A percentile compares a stretch with the other conserved stretches of the same genome.
phyloP scores from a whole-genome alignment of 345 rosid species.

The Heritiera littoralis region DNA sequence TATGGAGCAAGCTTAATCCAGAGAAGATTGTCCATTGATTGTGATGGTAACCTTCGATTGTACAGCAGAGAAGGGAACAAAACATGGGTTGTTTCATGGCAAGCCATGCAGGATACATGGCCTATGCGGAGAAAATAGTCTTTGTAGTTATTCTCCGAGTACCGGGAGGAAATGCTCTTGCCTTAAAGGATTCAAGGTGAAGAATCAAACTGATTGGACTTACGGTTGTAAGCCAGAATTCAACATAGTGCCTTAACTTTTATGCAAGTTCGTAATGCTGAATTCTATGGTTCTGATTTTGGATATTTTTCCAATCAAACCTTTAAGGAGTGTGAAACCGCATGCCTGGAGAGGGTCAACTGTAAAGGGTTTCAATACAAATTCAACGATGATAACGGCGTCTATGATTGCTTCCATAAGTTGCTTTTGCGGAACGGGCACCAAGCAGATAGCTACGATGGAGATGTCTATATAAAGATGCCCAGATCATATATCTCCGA shows the following conservation, averaged over 20 bases:
- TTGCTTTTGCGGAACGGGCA: neutral
- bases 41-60: conserved; percentile 37
- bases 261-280: conserved; percentile 15
- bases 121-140: conserved; percentile 31
- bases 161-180: conserved; percentile 18
- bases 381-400: neutral
- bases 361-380: conserved; percentile 35
- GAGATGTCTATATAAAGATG: conserved; percentile 10
- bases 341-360: conserved; percentile 22
- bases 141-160: conserved; percentile 31
- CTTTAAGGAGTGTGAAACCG: conserved; percentile 18
- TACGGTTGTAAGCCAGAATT: conserved; percentile 35
- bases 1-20: neutral
- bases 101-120: conserved; percentile 39
- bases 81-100: conserved; percentile 28
- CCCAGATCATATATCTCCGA: neutral
- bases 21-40: conserved; percentile 21
- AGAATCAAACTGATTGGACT: conserved; percentile 30
- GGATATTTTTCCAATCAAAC: neutral
- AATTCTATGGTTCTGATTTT: conserved; percentile 36
- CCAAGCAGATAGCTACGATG: neutral
- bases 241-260: conserved; percentile 12
- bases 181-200: conserved; percentile 34
- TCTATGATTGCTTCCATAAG: neutral
- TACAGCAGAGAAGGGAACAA: conserved; percentile 9